phyloP scores from a whole-genome alignment of 768 basidiomycete species.

The Lepiota brunneoincarnata region DNA sequence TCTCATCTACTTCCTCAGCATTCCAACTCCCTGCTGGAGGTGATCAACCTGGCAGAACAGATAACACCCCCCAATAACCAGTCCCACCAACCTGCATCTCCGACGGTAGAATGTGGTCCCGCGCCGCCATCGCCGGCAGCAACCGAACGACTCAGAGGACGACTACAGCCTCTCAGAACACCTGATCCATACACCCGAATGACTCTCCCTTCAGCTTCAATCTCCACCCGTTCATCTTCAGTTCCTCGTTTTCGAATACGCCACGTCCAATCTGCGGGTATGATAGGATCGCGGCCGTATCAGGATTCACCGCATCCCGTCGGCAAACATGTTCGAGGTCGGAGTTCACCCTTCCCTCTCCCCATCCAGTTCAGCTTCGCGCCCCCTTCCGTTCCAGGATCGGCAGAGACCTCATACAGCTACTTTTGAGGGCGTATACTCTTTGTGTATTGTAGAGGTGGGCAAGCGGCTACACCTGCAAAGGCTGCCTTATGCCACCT shows the following conservation, averaged over 20 bases:
- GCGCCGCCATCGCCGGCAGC: background rate
- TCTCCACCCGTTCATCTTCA: background rate
- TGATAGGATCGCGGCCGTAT: background rate
- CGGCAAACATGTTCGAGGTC: background rate
- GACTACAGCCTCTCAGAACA: background rate
- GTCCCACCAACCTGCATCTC: background rate
- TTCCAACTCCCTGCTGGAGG: slow-evolving; percentile 1
- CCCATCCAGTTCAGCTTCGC: slow-evolving; percentile 6
- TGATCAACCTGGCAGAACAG: background rate
- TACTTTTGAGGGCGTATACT: background rate
- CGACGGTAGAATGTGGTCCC: background rate
- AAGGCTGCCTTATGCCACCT: no score
- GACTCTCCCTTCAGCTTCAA: background rate
- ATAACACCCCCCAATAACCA: background rate
- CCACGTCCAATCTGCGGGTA: background rate
- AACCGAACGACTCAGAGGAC: background rate
- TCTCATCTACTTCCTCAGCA: background rate
- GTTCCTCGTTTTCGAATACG: background rate
- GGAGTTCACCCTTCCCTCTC: slow-evolving; percentile 3
- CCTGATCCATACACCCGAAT: background rate
- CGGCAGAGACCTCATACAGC: slow-evolving; percentile 1
- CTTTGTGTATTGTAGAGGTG: no score
- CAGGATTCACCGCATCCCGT: background rate
- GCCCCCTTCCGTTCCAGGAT: slow-evolving; percentile 7
- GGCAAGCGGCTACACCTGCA: no score